A percentile compares a stretch with the other conserved stretches of the same genome.
phyloP scores from a whole-genome alignment of 2,329 filamentous ascomycete species.

The Gnomoniopsis sp. region DNA sequence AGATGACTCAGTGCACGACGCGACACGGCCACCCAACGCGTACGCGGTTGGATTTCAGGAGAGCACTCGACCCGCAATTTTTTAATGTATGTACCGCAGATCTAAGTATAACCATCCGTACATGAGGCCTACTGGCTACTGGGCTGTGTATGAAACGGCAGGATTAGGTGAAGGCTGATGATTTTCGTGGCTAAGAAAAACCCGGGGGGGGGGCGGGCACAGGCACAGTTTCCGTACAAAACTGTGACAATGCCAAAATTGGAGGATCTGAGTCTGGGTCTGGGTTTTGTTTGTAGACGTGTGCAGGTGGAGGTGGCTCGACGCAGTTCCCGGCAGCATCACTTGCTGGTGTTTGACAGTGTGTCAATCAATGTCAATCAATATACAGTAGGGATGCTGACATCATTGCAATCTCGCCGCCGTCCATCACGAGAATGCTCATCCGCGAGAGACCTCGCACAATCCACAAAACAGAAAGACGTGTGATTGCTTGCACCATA shows the following conservation, averaged over 20 bases:
- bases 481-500: too few species aligned
- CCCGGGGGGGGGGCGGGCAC: not conserved
- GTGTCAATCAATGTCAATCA: not conserved
- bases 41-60: not conserved
- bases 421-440: not conserved
- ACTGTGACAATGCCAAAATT: not conserved
- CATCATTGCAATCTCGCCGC: conserved; percentile 17
- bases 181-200: not conserved
- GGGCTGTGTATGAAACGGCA: conserved; percentile 5
- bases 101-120: too few species aligned
- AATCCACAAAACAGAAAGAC: not conserved
- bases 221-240: not conserved
- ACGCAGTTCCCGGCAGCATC: not conserved
- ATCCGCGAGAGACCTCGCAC: too few species aligned
- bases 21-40: not conserved
- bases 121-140: too few species aligned
- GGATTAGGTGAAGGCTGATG: conserved; percentile 7
- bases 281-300: not conserved
- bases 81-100: too few species aligned
- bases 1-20: not conserved
- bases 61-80: not conserved
- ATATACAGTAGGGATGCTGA: conserved; percentile 2
- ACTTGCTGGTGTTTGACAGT: not conserved
- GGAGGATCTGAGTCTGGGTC: not conserved
- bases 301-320: not conserved